phyloP scores from a whole-genome alignment of 1,139 yeast genomes.

The Yamadazyma triangularis region DNA sequence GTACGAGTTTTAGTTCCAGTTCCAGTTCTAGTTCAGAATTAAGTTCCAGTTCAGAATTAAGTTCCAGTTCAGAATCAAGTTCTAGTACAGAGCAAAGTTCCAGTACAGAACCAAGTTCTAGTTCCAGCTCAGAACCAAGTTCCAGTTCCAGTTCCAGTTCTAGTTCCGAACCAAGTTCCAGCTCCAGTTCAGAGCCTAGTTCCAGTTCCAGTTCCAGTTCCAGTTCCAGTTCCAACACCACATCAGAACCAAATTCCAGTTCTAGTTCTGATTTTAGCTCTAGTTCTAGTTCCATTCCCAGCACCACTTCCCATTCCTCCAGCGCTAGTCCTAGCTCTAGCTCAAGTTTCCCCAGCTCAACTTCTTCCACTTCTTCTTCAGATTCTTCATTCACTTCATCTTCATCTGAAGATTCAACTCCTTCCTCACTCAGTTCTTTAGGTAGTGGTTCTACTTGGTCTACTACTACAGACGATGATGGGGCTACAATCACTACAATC shows the following conservation, averaged over 20 bases:
- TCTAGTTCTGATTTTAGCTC: conserved; percentile 2
- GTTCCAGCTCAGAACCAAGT: conserved; percentile 1
- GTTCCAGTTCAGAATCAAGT: conserved; percentile 5
- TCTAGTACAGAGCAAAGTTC: conserved; percentile 2
- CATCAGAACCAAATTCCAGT: too few species aligned
- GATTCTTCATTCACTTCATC: background rate
- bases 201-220: conserved; percentile 3
- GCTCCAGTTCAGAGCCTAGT: background rate
- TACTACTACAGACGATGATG: conserved; percentile 25
- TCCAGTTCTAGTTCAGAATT: conserved; percentile 2
- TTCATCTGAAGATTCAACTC: background rate
- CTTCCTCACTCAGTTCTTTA: conserved; percentile 8
- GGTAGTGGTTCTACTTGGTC: conserved; percentile 10
- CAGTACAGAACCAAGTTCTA: conserved; percentile 2
- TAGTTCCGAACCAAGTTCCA: conserved; percentile 1
- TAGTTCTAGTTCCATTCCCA: conserved; percentile 1
- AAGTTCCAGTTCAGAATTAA: conserved; percentile 3
- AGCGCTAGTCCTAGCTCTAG: conserved; percentile 1
- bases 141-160: conserved; percentile 2
- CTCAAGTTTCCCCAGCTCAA: too few species aligned
- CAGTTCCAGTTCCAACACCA: conserved; percentile 2
- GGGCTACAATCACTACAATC: conserved; percentile 41
- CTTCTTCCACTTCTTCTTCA: background rate
- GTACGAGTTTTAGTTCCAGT: conserved; percentile 4
- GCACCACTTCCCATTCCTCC: background rate